Percentiles rank a stretch among this genome's conserved stretches.
phyloP scores from a whole-genome alignment of 2,329 filamentous ascomycete genomes.

The Diaporthe eres region DNA sequence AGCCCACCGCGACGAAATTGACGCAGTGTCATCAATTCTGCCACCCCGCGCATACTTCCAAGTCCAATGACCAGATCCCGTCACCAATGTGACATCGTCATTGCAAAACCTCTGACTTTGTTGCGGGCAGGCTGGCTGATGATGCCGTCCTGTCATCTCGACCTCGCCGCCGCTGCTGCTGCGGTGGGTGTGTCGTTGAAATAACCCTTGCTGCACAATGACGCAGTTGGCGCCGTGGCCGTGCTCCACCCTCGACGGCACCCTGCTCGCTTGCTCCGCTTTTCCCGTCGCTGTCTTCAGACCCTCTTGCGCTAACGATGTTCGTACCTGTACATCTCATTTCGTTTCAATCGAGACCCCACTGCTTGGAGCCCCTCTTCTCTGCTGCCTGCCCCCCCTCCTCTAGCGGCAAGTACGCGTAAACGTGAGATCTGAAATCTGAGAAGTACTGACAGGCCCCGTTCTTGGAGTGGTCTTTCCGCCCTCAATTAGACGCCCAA shows the following conservation, averaged over 20 bases:
- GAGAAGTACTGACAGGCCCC: background rate
- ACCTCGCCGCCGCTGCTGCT: constrained; percentile 12
- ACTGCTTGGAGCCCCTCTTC: background rate
- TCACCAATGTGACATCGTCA: constrained; percentile 20
- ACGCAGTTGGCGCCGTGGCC: constrained; percentile 36
- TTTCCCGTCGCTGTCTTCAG: constrained; percentile 19
- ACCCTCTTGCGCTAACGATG: background rate
- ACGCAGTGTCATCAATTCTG: constrained; percentile 5
- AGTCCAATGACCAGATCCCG: background rate
- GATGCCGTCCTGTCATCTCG: background rate
- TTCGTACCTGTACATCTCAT: constrained; percentile 17
- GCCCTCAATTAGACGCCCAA: constrained; percentile 24
- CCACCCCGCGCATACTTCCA: background rate
- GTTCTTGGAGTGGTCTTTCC: background rate
- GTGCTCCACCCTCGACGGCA: background rate
- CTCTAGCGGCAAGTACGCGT: constrained; percentile 12
- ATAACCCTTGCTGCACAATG: constrained; percentile 39
- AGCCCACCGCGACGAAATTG: constrained; percentile 22
- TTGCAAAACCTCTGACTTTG: background rate
- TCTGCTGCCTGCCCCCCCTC: background rate
- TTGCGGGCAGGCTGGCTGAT: background rate
- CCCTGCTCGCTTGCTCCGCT: constrained; percentile 8
- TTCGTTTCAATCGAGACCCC: background rate
- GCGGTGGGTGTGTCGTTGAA: constrained; percentile 42
- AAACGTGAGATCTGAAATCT: constrained; percentile 25